Percentiles rank a stretch among this genome's conserved stretches.
Evolutionary conservation across 441 rosid genomes (phyloP).

Genomic region (Melastoma candidum): DNA sequence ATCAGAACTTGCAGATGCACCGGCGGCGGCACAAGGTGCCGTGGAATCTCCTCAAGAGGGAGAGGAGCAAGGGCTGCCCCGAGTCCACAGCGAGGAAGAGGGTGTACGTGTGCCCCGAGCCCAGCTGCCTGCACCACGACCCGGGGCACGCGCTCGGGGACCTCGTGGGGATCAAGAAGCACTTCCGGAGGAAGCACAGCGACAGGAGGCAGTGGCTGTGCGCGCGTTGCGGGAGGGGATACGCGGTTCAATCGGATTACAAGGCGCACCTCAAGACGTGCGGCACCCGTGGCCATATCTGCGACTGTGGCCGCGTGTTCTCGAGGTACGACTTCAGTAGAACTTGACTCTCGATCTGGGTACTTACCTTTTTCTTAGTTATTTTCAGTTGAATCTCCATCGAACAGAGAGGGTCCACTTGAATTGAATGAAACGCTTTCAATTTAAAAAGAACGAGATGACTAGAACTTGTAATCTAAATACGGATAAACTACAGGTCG

Average conservation of each 20-base stretch:
- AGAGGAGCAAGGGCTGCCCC: slow-evolving; percentile 9
- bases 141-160: slow-evolving; percentile 82
- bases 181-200: slow-evolving; percentile 67
- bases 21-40: slow-evolving; percentile 87
- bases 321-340: slow-evolving; percentile 37
- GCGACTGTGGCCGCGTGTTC: slow-evolving; percentile 83
- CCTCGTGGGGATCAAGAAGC: slow-evolving; percentile 82
- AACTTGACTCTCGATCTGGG: too few relatives aligned
- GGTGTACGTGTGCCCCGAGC: slow-evolving; percentile 75
- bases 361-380: too few relatives aligned
- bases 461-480: too few relatives aligned
- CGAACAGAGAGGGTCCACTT: too few relatives aligned
- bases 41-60: slow-evolving; percentile 81
- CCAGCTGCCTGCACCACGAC: slow-evolving; percentile 67
- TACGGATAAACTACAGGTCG: too few relatives aligned
- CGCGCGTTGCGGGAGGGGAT: slow-evolving; percentile 65
- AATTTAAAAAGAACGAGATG: too few relatives aligned
- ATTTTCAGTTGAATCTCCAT: too few relatives aligned
- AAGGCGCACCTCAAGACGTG: slow-evolving; percentile 86
- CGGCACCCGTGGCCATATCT: slow-evolving; percentile 79
- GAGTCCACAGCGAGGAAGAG: slow-evolving; percentile 48
- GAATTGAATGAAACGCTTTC: too few relatives aligned
- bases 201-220: slow-evolving; percentile 77
- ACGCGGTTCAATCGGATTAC: slow-evolving; percentile 82
- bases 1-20: slow-evolving; percentile 97